Conservation (phyloP, 2,329 filamentous ascomycete genomes). For the Diplodia scrobiculata region DNA sequence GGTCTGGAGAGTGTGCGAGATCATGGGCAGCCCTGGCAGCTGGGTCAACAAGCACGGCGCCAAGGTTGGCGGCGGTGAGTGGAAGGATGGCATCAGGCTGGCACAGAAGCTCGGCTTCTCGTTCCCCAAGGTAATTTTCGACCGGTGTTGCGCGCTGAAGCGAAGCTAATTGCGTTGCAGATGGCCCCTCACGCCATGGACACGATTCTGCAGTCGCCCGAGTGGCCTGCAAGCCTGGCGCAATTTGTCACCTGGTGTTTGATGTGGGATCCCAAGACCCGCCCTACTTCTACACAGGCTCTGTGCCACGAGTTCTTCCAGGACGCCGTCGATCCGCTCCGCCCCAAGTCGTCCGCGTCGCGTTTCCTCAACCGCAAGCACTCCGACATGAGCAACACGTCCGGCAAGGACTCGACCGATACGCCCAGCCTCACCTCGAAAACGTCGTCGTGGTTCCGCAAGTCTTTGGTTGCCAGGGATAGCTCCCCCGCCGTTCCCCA, state of each 20-base stretch:
- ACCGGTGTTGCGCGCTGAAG: background rate
- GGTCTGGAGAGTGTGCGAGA: conserved; percentile 97
- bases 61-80: conserved; percentile 91
- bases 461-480: conserved; percentile 83
- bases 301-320: conserved; percentile 91
- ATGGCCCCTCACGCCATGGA: conserved; percentile 98
- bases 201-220: conserved; percentile 82
- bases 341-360: conserved; percentile 87
- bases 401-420: conserved; percentile 64
- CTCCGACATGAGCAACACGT: conserved; percentile 71
- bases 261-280: conserved; percentile 94
- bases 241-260: conserved; percentile 98
- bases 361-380: conserved; percentile 85
- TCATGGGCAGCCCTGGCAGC: conserved; percentile 97
- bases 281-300: conserved; percentile 92
- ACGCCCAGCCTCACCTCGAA: conserved; percentile 69
- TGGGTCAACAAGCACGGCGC: conserved; percentile 93
- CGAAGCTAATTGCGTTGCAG: conserved; percentile 47
- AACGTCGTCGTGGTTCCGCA: conserved; percentile 89
- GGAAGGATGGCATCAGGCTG: conserved; percentile 89
- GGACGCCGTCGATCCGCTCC: conserved; percentile 86
- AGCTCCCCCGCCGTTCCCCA: conserved; percentile 63
- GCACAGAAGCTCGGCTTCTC: conserved; percentile 97
- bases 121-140: conserved; percentile 71
- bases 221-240: conserved; percentile 85